phyloP scores from a whole-genome alignment of 768 basidiomycete genomes.

The Phaeolepiota aurea region DNA sequence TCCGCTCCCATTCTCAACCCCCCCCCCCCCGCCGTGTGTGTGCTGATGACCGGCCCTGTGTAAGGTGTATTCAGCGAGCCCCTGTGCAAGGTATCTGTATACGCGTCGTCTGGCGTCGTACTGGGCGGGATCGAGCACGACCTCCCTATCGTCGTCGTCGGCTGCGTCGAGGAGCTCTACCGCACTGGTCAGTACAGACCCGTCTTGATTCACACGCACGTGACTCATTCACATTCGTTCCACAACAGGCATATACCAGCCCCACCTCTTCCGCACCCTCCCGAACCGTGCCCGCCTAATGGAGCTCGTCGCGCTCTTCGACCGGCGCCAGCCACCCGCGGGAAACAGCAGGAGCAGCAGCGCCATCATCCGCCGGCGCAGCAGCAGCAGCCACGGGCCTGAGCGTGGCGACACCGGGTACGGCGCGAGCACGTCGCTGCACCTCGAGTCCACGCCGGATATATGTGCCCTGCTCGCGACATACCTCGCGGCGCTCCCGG shows the following conservation, averaged over 20 bases:
- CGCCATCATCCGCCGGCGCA: conserved; percentile 9
- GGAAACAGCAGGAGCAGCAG: conserved; percentile 13
- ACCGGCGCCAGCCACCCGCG: conserved; percentile 17
- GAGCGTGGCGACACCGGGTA: conserved; percentile 10
- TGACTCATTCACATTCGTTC: conserved; percentile 4
- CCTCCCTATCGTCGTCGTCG: conserved; percentile 29
- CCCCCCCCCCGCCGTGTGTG: too few relatives aligned
- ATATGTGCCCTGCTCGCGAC: conserved; percentile 31
- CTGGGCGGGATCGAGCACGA: conserved; percentile 27
- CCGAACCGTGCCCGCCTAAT: conserved; percentile 26
- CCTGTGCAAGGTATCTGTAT: conserved; percentile 23
- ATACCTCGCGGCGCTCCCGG: conserved; percentile 31
- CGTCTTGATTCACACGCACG: neutral
- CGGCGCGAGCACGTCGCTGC: conserved; percentile 19
- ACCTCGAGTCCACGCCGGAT: conserved; percentile 27
- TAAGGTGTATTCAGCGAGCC: conserved; percentile 29
- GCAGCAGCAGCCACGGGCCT: neutral
- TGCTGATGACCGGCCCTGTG: too few relatives aligned
- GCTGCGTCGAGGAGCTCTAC: conserved; percentile 34
- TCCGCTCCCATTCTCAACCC: too few relatives aligned
- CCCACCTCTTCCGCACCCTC: conserved; percentile 21
- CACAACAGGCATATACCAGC: conserved; percentile 21
- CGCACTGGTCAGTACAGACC: conserved; percentile 19
- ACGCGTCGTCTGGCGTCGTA: conserved; percentile 22
- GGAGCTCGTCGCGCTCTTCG: conserved; percentile 27